These are phyloP conservation scores for Oryza officinalis DNA, from an alignment of 176 grass and related monocot species.

Conservation along the genomic window DNA sequence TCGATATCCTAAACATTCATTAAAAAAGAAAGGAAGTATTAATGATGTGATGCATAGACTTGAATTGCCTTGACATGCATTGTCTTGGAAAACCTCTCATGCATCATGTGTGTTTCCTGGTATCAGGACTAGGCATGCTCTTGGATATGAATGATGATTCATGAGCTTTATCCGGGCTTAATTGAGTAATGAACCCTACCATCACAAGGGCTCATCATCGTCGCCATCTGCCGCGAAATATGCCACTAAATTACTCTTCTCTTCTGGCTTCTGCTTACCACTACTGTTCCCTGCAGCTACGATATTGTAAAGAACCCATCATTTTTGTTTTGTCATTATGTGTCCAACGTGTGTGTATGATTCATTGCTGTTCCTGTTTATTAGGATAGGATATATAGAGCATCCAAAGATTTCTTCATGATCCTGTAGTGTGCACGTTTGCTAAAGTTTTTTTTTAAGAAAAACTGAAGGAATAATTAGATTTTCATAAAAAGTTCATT, in stretches of 20 bases:
- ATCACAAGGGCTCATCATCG: slow-evolving; percentile 27
- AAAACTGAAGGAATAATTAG: background rate
- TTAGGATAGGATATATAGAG: background rate
- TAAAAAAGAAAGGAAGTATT: background rate
- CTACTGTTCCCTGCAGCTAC: background rate
- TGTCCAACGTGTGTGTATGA: background rate
- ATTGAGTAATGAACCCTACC: slow-evolving; percentile 36
- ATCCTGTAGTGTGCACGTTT: background rate
- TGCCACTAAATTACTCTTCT: background rate
- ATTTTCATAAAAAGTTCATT: too few relatives aligned
- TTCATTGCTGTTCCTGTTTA: background rate
- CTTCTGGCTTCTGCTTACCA: background rate
- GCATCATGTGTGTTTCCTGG: slow-evolving; percentile 10
- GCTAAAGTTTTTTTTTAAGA: background rate
- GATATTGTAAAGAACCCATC: background rate
- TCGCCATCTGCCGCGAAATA: background rate
- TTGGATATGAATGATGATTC: background rate
- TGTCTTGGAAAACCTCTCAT: background rate
- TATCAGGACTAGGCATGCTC: slow-evolving; percentile 9
- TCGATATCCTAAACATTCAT: background rate
- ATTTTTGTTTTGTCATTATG: slow-evolving; percentile 8
- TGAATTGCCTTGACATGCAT: background rate
- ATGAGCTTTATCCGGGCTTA: slow-evolving; percentile 6
- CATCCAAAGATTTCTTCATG: background rate
- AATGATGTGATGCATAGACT: background rate